These are phyloP conservation scores for Cytospora chrysosperma DNA, from an alignment of 2,329 filamentous ascomycete species.

Conservation along the genomic window DNA sequence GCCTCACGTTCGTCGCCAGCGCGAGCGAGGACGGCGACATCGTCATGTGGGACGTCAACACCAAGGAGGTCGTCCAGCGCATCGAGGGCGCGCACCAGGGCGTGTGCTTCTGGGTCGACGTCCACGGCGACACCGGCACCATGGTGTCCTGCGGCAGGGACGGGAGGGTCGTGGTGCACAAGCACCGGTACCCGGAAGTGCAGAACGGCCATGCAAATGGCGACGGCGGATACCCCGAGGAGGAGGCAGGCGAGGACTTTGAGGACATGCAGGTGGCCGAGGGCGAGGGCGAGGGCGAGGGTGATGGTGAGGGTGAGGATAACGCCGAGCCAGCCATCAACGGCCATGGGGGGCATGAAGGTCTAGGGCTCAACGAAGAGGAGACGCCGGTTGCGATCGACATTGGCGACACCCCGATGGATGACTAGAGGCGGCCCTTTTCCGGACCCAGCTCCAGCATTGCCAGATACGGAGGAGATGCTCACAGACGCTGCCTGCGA, in stretches of 20 bases:
- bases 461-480: background rate
- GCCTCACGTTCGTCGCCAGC: constrained; percentile 65
- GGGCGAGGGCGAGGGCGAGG: background rate
- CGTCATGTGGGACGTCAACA: constrained; percentile 86
- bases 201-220: background rate
- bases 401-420: constrained; percentile 3
- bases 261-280: background rate
- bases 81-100: constrained; percentile 52
- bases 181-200: constrained; percentile 24
- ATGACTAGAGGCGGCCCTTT: background rate
- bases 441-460: background rate
- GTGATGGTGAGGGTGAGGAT: background rate
- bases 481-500: background rate
- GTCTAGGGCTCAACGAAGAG: background rate
- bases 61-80: constrained; percentile 77
- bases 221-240: background rate
- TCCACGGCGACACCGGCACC: constrained; percentile 45
- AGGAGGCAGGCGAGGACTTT: background rate
- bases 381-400: background rate
- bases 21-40: constrained; percentile 87
- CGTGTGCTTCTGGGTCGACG: constrained; percentile 66
- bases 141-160: constrained; percentile 61
- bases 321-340: background rate
- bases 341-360: constrained; percentile 2
- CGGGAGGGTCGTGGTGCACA: constrained; percentile 50